These are phyloP conservation scores for Nicotiana attenuata DNA, from an alignment of 257 asterid species.

Conservation along the genomic window DNA sequence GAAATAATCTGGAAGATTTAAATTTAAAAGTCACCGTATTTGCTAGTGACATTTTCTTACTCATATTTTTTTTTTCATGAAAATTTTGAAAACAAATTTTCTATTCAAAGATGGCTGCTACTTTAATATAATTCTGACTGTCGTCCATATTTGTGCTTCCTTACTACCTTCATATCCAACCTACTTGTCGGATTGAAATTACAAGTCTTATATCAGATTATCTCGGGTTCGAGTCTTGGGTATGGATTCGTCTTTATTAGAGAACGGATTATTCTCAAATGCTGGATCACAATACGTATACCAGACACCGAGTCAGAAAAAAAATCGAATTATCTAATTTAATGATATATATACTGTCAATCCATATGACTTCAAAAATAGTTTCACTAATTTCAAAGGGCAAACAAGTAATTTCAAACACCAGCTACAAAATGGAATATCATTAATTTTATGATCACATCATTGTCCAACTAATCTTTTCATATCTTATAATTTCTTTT, in stretches of 20 bases:
- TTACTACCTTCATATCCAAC: neutral
- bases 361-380: neutral
- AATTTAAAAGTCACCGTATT: neutral
- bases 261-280: too few relatives aligned
- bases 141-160: neutral
- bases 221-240: too few relatives aligned
- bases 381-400: neutral
- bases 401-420: neutral
- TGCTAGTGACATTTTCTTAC: neutral
- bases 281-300: too few relatives aligned
- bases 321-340: neutral
- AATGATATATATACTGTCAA: neutral
- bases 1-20: neutral
- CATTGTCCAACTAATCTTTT: constrained; percentile 3
- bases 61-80: neutral
- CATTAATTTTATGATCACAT: neutral
- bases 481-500: neutral
- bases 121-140: neutral
- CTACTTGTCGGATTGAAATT: neutral
- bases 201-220: neutral
- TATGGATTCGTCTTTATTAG: too few relatives aligned
- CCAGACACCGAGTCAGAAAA: too few relatives aligned
- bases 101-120: neutral
- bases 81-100: neutral
- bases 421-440: neutral